Base-by-base conservation (phyloP, 2,329 filamentous ascomycete genomes). In the Capronia americana region DNA sequence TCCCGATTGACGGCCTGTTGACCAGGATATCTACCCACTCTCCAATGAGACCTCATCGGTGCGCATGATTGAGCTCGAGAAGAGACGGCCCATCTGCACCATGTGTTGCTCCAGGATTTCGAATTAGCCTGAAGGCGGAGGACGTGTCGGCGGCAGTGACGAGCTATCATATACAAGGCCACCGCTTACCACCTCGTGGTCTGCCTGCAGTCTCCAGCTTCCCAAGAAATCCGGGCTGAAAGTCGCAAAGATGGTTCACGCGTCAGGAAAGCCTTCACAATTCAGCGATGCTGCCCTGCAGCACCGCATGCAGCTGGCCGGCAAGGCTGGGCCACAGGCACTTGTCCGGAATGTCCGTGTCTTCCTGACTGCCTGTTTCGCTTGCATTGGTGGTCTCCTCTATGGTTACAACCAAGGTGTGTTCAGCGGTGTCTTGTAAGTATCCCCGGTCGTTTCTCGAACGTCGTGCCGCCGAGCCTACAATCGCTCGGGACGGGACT, bases 351-450 rank as follows among this genome's bases (percentile, higher is more conserved):
- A 86, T 72, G 75, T 80, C 65, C 84, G 82, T 69, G 84, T 86
- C 26, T 85, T 85, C 65, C 80, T 81, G 10, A 86, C 87, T 72
- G 83, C 84, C 10, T 79, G 83, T 61, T 87, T 87, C 66, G 81
- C 82, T 5, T 84, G 80, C 66, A 75, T 86, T 34, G 83, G 83
- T 72, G 84, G 84, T 60, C 74, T 85, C 23, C 78, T 85, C 30
- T 87, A 91, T 75, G 89, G 90, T 23, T 92, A 92, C 78, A 92
- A 92, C 74, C 88, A 92, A 75, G 90, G 90, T 71, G 89, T 92
- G 78, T 91, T 92, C 78, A 87, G 86, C n/a, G 90, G 90, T 26
- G 86, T 93, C 24, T 72, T 87, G 62, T 81, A 80, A 24, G 84
- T 41, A 28, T 30, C 26, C 30, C 30, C 1, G 23, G 12, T 20